Conservation (phyloP, 78 protist species). For the Dictyostelium brefeldianum region DNA sequence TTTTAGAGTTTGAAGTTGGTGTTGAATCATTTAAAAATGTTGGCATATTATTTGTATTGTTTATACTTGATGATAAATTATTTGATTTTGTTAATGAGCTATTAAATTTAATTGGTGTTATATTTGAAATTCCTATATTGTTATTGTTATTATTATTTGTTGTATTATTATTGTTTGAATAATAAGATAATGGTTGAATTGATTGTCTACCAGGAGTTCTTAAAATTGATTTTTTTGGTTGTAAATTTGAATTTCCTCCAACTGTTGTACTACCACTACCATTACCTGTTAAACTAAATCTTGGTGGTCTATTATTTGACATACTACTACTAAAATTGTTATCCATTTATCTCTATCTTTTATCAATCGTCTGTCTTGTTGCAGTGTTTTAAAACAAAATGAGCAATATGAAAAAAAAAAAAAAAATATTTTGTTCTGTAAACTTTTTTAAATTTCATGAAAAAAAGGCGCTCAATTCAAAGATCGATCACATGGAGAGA, state of each 20-base stretch:
- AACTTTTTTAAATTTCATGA: no score
- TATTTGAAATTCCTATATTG: neutral
- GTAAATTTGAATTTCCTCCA: neutral
- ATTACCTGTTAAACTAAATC: neutral
- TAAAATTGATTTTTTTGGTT: neutral
- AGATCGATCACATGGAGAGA: no score
- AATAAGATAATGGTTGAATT: neutral
- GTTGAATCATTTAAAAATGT: neutral
- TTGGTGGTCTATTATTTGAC: neutral
- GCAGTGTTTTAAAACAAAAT: no score
- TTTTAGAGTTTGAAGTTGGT: neutral
- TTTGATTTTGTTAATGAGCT: neutral
- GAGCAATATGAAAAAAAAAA: no score
- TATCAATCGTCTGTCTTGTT: neutral
- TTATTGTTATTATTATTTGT: neutral
- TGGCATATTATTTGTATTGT: neutral
- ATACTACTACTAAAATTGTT: neutral
- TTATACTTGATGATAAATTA: neutral
- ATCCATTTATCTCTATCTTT: neutral
- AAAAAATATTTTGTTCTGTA: no score
- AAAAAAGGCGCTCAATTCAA: no score
- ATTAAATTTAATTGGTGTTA: neutral
- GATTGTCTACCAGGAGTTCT: constrained; percentile 19
- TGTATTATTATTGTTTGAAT: neutral
- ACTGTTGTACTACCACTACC: neutral